Percentiles rank a stretch among this genome's conserved stretches.
Evolutionary conservation across 2,329 filamentous ascomycete genomes (phyloP).

Genomic region (Diaporthe sp.): DNA sequence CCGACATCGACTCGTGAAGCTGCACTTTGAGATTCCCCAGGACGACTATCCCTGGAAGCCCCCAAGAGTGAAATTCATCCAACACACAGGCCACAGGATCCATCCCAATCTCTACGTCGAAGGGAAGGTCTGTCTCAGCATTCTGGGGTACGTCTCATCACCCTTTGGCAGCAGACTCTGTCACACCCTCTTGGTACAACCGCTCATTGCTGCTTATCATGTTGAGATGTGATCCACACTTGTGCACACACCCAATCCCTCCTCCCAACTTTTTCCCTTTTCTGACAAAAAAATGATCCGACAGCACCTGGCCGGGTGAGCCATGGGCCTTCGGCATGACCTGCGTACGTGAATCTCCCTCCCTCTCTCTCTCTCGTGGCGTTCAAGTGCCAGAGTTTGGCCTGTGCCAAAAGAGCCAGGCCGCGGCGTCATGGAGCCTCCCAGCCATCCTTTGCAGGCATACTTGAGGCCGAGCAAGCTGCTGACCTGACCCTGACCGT

Average conservation of each 20-base stretch:
- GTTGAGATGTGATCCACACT: not conserved
- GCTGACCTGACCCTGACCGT: not conserved
- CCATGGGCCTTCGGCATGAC: not conserved
- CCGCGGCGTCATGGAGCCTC: not conserved
- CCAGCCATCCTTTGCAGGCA: not conserved
- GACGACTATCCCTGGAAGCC: not conserved
- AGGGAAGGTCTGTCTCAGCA: constrained; percentile 6
- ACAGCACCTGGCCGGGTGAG: not conserved
- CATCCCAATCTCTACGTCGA: not conserved
- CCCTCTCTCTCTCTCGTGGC: not conserved
- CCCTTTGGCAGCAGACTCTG: not conserved
- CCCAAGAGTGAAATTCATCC: constrained; percentile 2
- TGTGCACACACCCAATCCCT: no score
- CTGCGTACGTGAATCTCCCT: not conserved
- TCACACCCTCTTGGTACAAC: no score
- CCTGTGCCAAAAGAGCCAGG: not conserved
- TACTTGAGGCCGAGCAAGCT: not conserved
- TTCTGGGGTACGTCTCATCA: constrained; percentile 1
- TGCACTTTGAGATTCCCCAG: not conserved
- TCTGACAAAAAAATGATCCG: not conserved
- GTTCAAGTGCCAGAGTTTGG: not conserved
- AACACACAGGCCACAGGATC: not conserved
- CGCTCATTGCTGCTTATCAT: not conserved
- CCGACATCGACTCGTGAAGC: not conserved
- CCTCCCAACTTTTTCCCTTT: no score